Conservation (phyloP, 2,329 filamentous ascomycete species). For the Colletotrichum trifolii region DNA sequence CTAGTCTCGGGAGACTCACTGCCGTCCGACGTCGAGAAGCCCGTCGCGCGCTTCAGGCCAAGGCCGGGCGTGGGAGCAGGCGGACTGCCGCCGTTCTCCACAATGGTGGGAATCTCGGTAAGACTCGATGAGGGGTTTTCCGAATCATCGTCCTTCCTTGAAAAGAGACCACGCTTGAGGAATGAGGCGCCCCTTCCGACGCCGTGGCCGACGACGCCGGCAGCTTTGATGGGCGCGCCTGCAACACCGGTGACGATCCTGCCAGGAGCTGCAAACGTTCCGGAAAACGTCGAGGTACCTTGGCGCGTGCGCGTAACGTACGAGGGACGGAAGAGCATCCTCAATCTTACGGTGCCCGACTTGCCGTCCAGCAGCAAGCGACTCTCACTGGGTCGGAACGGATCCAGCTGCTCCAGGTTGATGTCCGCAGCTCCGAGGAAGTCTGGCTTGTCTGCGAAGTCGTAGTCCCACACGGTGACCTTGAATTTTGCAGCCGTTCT, state of each 20-base stretch:
- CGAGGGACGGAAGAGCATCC: conserved; percentile 90
- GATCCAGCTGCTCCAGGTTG: conserved; percentile 82
- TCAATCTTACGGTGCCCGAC: conserved; percentile 83
- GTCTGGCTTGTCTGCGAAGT: conserved; percentile 95
- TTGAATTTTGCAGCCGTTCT: conserved; percentile 86
- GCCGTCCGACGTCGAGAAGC: conserved; percentile 43
- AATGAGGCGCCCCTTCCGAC: conserved; percentile 93
- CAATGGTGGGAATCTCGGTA: conserved; percentile 50
- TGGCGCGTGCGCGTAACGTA: conserved; percentile 89
- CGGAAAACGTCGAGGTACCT: conserved; percentile 92
- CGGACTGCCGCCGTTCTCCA: conserved; percentile 55
- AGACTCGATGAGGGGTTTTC: conserved; percentile 54
- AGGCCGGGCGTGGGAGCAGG: conserved; percentile 41
- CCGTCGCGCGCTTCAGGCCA: conserved; percentile 55
- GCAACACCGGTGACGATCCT: conserved; percentile 85
- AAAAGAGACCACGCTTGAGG: conserved; percentile 84
- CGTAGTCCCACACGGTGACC: conserved; percentile 91
- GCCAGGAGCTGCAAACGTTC: conserved; percentile 86
- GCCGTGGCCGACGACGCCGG: conserved; percentile 76
- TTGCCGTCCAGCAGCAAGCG: conserved; percentile 85
- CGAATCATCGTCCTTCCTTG: conserved; percentile 72
- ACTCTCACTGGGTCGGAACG: conserved; percentile 83
- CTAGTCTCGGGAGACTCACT: conserved; percentile 40
- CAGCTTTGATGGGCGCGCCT: conserved; percentile 94
- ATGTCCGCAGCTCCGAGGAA: conserved; percentile 83